Conservation (phyloP, 805 yeast genomes). For the Vanderwaltozyma yarrowii region DNA sequence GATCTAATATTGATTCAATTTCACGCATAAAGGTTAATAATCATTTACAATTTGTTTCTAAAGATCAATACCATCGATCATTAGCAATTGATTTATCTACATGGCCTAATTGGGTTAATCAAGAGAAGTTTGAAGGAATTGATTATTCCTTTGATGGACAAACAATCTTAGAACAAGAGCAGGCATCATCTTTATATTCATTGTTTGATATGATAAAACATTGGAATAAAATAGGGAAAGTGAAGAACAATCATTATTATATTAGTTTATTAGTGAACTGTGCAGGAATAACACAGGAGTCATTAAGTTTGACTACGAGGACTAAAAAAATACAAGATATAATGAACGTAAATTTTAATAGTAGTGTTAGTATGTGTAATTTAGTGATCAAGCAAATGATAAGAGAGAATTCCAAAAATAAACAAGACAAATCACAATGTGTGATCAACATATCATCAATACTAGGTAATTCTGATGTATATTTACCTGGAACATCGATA, state of each 20-base stretch:
- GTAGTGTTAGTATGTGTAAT: slow-evolving; percentile 19
- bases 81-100: slow-evolving; percentile 18
- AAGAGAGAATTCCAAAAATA: slow-evolving; percentile 4
- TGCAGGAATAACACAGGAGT: slow-evolving; percentile 25
- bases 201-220: slow-evolving; percentile 6
- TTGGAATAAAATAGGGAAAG: slow-evolving; percentile 3
- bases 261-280: slow-evolving; percentile 14
- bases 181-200: too few species aligned
- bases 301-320: slow-evolving; percentile 13
- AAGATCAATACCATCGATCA: slow-evolving; percentile 17
- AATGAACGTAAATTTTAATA: slow-evolving; percentile 22
- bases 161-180: too few species aligned
- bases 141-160: slow-evolving; percentile 3
- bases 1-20: slow-evolving; percentile 12
- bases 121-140: slow-evolving; percentile 8
- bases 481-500: slow-evolving; percentile 21
- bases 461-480: slow-evolving; percentile 11
- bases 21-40: slow-evolving; percentile 1
- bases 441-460: slow-evolving; percentile 25
- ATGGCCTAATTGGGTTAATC: slow-evolving; percentile 23
- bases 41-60: slow-evolving; percentile 6
- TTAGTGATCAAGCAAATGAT: slow-evolving; percentile 16
- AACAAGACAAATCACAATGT: background rate
- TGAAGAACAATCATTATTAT: background rate
- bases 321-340: slow-evolving; percentile 10